Conservation (phyloP, 1,284 basidiomycete species). For the Entoloma clypeatum region DNA sequence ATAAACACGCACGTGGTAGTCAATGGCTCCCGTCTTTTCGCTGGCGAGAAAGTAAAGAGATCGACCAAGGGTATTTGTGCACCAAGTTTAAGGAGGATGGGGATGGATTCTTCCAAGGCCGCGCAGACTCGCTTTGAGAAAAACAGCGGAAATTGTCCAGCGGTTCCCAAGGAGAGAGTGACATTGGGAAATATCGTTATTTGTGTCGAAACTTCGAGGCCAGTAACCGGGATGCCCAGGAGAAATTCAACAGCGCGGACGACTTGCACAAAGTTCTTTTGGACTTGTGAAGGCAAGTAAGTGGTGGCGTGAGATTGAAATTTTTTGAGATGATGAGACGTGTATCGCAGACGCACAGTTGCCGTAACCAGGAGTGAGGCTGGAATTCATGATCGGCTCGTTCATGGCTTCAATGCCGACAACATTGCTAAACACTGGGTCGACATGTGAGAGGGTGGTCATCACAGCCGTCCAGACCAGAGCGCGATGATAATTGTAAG, state of each 20-base stretch:
- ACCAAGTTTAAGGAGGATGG: conserved; percentile 46
- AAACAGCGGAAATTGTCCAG: conserved; percentile 23
- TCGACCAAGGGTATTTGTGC: conserved; percentile 30
- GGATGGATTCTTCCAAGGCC: conserved; percentile 44
- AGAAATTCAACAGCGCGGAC: conserved; percentile 61
- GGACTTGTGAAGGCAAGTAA: conserved; percentile 48
- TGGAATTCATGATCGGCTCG: conserved; percentile 69
- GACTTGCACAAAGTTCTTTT: conserved; percentile 64
- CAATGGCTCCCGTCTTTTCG: conserved; percentile 32
- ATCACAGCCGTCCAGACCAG: conserved; percentile 76
- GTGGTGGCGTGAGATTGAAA: not conserved
- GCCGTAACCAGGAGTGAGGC: conserved; percentile 62
- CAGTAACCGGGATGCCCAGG: conserved; percentile 47
- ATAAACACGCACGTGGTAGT: conserved; percentile 51
- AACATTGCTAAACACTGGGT: conserved; percentile 62
- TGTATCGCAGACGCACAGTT: conserved; percentile 47
- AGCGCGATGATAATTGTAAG: conserved; percentile 69
- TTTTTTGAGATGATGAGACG: too few species aligned
- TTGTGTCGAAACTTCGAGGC: conserved; percentile 6
- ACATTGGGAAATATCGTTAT: conserved; percentile 40
- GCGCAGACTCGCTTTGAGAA: conserved; percentile 43
- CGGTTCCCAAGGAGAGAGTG: conserved; percentile 36
- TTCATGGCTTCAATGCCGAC: conserved; percentile 73
- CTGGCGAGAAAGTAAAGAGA: conserved; percentile 12
- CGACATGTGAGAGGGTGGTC: conserved; percentile 65